A percentile compares a stretch with the other conserved stretches of the same genome.
Conservation (phyloP, 116 monocot genomes). For the Trichopus zeylanicus region DNA sequence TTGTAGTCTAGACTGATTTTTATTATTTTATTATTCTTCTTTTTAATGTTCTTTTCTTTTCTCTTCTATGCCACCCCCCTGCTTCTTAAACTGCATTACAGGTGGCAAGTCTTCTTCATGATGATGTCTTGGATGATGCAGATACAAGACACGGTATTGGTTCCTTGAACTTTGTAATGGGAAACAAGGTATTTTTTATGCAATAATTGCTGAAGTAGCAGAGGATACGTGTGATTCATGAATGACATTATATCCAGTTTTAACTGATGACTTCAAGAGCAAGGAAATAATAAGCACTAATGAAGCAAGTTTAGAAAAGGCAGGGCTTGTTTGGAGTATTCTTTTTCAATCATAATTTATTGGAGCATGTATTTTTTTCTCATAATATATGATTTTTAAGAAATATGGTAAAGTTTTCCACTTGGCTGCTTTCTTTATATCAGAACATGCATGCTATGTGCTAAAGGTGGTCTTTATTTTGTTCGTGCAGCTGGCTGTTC, state of each 20-base stretch:
- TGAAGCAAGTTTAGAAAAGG: not conserved
- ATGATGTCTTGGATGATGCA: slow-evolving; percentile 98
- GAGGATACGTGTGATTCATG: not conserved
- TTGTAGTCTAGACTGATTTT: not conserved
- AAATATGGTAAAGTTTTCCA: not conserved
- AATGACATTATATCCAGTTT: not conserved
- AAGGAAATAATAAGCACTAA: not conserved
- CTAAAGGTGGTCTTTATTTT: not conserved
- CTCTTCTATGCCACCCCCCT: not conserved
- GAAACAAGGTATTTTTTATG: slow-evolving; percentile 64
- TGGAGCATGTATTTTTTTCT: too few species aligned
- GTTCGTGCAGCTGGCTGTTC: slow-evolving; percentile 70
- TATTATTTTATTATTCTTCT: too few species aligned
- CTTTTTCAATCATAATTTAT: too few species aligned
- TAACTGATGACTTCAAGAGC: not conserved
- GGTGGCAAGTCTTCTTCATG: slow-evolving; percentile 98
- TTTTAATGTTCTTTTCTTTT: not conserved
- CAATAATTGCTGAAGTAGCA: not conserved
- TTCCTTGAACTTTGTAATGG: slow-evolving; percentile 91
- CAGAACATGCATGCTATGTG: not conserved
- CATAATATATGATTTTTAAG: too few species aligned
- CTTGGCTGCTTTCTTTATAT: not conserved
- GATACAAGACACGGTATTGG: slow-evolving; percentile 87
- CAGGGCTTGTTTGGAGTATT: too few species aligned
- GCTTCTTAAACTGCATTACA: slow-evolving; percentile 1